Evolutionary conservation across 208 protist species (phyloP).

Genomic region (Phytomonas serpens): DNA sequence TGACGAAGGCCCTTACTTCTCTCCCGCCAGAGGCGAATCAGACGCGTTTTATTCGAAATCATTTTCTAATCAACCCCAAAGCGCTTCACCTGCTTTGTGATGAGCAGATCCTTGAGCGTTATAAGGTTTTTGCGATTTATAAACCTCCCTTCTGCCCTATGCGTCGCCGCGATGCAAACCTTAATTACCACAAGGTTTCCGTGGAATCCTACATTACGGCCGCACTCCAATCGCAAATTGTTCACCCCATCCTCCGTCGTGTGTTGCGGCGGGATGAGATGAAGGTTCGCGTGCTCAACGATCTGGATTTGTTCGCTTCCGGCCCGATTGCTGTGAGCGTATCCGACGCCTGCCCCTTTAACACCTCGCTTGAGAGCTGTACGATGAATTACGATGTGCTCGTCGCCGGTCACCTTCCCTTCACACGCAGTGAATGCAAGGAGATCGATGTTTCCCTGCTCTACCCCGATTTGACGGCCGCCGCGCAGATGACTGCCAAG

Average conservation of each 20-base stretch:
- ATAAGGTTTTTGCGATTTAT: constrained; percentile 65
- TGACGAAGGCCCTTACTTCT: constrained; percentile 30
- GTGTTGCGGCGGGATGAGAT: constrained; percentile 4
- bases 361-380: constrained; percentile 34
- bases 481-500: background rate
- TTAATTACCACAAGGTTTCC: constrained; percentile 76
- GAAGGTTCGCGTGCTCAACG: constrained; percentile 67
- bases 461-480: constrained; percentile 15
- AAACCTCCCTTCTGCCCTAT: constrained; percentile 89
- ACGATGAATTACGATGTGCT: constrained; percentile 74
- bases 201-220: constrained; percentile 74
- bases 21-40: constrained; percentile 48
- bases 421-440: constrained; percentile 20
- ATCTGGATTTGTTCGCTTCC: constrained; percentile 52
- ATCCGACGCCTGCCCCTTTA: constrained; percentile 27
- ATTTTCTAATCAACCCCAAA: constrained; percentile 73
- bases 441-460: constrained; percentile 16
- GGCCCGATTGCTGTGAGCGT: constrained; percentile 70
- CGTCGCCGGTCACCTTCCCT: constrained; percentile 54
- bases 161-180: constrained; percentile 40
- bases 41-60: constrained; percentile 75
- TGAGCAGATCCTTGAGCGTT: constrained; percentile 31
- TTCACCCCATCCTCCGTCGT: constrained; percentile 35
- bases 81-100: constrained; percentile 35
- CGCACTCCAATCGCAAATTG: constrained; percentile 39